Evolutionary conservation across 768 basidiomycete species (phyloP).

Genomic region (Suillus plorans): DNA sequence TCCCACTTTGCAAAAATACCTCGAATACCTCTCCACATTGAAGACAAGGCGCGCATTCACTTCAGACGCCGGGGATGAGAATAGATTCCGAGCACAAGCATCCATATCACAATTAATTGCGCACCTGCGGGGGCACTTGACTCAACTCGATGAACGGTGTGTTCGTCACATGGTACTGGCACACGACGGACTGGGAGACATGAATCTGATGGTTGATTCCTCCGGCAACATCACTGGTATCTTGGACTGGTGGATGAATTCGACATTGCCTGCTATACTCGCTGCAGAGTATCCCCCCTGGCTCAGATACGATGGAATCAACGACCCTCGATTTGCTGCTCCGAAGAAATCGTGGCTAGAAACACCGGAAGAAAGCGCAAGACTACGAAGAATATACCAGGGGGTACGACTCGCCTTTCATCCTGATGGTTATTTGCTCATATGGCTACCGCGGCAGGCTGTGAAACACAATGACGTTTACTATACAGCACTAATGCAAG

Average conservation of each 20-base stretch:
- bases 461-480: slow-evolving; percentile 3
- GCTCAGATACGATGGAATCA: slow-evolving; percentile 21
- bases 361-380: slow-evolving; percentile 7
- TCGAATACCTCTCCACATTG: not conserved
- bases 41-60: slow-evolving; percentile 6
- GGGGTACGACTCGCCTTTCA: not conserved
- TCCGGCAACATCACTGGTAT: slow-evolving; percentile 17
- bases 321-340: slow-evolving; percentile 15
- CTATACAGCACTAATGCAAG: slow-evolving; percentile 9
- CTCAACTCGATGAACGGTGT: not conserved
- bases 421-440: not conserved
- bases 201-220: slow-evolving; percentile 17
- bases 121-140: not conserved
- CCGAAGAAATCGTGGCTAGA: slow-evolving; percentile 8
- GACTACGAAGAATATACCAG: slow-evolving; percentile 4
- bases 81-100: slow-evolving; percentile 8
- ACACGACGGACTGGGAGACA: slow-evolving; percentile 16
- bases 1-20: slow-evolving; percentile 6
- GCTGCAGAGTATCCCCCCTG: slow-evolving; percentile 25
- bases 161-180: slow-evolving; percentile 15
- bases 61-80: slow-evolving; percentile 4
- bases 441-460: not conserved
- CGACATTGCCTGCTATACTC: slow-evolving; percentile 18
- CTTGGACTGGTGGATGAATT: slow-evolving; percentile 25
- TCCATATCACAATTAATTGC: slow-evolving; percentile 7